Base-by-base conservation (phyloP, 116 monocot genomes). In the Dioscorea cayenensis region DNA sequence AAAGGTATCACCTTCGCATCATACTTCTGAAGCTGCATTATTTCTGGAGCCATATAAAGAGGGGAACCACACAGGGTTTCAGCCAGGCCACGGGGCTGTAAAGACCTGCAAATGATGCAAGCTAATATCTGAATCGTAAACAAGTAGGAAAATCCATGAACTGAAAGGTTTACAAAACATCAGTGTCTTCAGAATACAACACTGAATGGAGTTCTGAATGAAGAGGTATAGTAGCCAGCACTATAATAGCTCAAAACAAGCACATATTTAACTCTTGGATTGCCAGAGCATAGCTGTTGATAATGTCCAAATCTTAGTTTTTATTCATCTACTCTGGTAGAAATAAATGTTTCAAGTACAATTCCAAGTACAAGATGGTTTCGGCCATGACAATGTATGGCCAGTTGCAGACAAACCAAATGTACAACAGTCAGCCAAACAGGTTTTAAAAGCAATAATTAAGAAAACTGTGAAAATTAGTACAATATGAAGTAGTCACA, bases 11-110 rank as follows among this genome's bases (percentile, higher is more conserved):
- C 99, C 99, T 99, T 99, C 25, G 99, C 91, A 82, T 99, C 89
- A 76, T 99, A 99, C 70, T 91, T 99, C 74, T 99, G 89, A 73
- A 82, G 67, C 74, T 91, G 84, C 99, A 99, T 94, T 76, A 99
- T 94, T 82, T 99, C 99, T 51, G 99, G 99, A 67, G 99, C 99
- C 99, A 99, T 99, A 80, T 99, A 99, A 38, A 99, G 87, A 28
- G 99, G 94, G 50, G 99, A 94, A 75, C 99, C 99, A 60, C 99
- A 99, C 3, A 99, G 66, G 55, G 99, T 99, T 82, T 99, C 99
- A 73, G 99, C 94, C 37, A 94, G 66, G 14, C 76, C 79, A 73
- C 72, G 77, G 72, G 97, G 90, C 68, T 94, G 79, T 70, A 99
- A 69, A 75, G 89, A 89, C 77, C 99, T 99, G 73, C 20, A 51